Conservation (phyloP, 2,329 filamentous ascomycete species). For the Hypoxylon sp. region DNA sequence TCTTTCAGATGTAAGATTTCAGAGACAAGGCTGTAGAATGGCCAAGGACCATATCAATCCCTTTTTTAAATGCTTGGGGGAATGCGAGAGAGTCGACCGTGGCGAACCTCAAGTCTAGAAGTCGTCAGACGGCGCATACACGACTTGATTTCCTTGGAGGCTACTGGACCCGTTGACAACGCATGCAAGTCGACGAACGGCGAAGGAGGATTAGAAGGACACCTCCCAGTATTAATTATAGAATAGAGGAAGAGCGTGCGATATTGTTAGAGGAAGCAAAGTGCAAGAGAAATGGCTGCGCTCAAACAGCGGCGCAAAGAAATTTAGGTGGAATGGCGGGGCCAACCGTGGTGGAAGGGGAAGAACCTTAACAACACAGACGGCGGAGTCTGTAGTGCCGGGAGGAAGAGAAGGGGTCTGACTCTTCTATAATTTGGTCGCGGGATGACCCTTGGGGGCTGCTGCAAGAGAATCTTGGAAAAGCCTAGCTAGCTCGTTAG, state of each 20-base stretch:
- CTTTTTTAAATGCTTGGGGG: constrained; percentile 10
- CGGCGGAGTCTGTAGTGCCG: constrained; percentile 49
- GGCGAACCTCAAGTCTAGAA: constrained; percentile 19
- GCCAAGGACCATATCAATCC: constrained; percentile 31
- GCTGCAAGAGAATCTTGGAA: constrained; percentile 47
- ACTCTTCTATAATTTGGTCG: constrained; percentile 49
- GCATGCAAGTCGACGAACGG: constrained; percentile 23
- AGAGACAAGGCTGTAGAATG: constrained; percentile 14
- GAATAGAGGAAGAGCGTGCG: constrained; percentile 2
- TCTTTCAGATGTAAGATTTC: constrained; percentile 26
- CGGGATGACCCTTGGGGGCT: constrained; percentile 50
- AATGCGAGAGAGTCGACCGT: constrained; percentile 18
- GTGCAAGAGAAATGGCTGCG: constrained; percentile 44
- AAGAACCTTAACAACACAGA: constrained; percentile 46
- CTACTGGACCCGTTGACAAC: constrained; percentile 19
- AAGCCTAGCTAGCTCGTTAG: constrained; percentile 47
- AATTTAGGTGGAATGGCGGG: constrained; percentile 49
- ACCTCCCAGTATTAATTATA: constrained; percentile 24
- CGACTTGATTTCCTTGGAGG: constrained; percentile 19
- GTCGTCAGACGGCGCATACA: constrained; percentile 25
- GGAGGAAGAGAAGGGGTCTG: constrained; percentile 44
- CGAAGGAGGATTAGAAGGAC: constrained; percentile 20
- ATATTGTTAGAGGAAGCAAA: constrained; percentile 31
- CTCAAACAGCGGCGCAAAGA: constrained; percentile 45
- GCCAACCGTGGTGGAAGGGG: constrained; percentile 47